Percentiles rank a stretch among this genome's conserved stretches.
phyloP scores from a whole-genome alignment of 805 yeast species.

The Cyberlindnera xylosilytica region DNA sequence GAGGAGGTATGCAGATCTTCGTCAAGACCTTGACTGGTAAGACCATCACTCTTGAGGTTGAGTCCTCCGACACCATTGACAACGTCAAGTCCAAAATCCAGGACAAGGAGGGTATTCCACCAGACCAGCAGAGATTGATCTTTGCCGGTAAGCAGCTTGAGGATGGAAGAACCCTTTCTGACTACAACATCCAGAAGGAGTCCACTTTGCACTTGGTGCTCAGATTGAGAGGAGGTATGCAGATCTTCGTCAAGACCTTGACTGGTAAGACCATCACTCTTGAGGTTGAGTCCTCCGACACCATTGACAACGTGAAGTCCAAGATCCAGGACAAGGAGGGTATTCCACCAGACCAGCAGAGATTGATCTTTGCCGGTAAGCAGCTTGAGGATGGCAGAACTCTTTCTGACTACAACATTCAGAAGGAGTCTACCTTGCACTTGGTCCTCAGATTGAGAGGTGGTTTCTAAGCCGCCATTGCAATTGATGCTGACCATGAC shows the following conservation, averaged over 20 bases:
- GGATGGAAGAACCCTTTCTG: conserved; percentile 92
- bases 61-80: conserved; percentile 93
- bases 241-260: conserved; percentile 94
- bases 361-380: conserved; percentile 92
- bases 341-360: conserved; percentile 98
- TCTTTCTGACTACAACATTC: conserved; percentile 90
- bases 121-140: conserved; percentile 93
- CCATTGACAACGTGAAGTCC: conserved; percentile 88
- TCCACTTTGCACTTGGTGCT: conserved; percentile 81
- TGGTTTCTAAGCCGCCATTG: conserved; percentile 39
- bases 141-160: conserved; percentile 96
- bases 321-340: conserved; percentile 99
- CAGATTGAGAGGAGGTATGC: conserved; percentile 88
- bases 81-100: conserved; percentile 93
- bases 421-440: conserved; percentile 87
- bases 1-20: conserved; percentile 93
- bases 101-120: conserved; percentile 96
- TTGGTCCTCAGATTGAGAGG: conserved; percentile 86
- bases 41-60: conserved; percentile 91
- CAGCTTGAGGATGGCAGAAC: conserved; percentile 95
- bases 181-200: conserved; percentile 95
- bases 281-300: conserved; percentile 93
- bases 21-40: conserved; percentile 98
- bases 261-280: conserved; percentile 96
- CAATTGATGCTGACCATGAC: not conserved